Evolutionary conservation across 257 asterid species (phyloP), one percentile per base, ranked within the genome.

Genomic region (Gynochthodes officinalis): DNA sequence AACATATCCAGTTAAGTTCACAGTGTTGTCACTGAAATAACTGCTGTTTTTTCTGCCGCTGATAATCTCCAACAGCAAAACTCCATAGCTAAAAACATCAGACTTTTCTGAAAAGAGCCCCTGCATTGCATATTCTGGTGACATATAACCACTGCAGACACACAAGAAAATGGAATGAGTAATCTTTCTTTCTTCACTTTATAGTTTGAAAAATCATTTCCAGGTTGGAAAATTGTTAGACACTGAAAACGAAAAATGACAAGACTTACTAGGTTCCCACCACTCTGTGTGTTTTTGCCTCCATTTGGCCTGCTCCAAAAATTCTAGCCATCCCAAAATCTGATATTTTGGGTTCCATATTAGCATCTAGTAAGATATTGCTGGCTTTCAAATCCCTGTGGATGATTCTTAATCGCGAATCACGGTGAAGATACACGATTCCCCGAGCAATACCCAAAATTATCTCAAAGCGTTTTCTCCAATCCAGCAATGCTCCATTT

Each of bases 111-210:
- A 82, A 28, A 82, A 82, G 0, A 37, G 77, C 28, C 86, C 86
- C 42, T 64, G 81, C 83, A 82, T 75, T 65, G 86, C 86, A 58
- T 82, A 82, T 67, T 82, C 86, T 2, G 86, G 86, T 3, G 86
- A 82, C 86, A 82, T 82, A 60, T 82, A 82, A 14, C 86, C 86
- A 72, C 86, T 82, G 77, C 71, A 75, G 64, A 58, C 21, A 14
- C 30, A 16, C 44, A 64, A 11, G 18, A 1, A 14, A 13, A 70
- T 16, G 52, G 7, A 1, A 15, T 67, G 8, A 16, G 46, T 33
- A 14, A 46, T 16, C 16, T 37, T 18, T 35, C 14, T 35, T 16
- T 30, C n/a, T 7, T 15, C 37, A 32, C n/a, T 58, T 58, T 28
- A 13, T 25, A 58, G 42, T 19, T 19, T 50, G 25, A 16, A 50